These are phyloP conservation scores for Amesomyces nigricolor DNA, from an alignment of 2,329 filamentous ascomycete genomes.

Conservation along the genomic window DNA sequence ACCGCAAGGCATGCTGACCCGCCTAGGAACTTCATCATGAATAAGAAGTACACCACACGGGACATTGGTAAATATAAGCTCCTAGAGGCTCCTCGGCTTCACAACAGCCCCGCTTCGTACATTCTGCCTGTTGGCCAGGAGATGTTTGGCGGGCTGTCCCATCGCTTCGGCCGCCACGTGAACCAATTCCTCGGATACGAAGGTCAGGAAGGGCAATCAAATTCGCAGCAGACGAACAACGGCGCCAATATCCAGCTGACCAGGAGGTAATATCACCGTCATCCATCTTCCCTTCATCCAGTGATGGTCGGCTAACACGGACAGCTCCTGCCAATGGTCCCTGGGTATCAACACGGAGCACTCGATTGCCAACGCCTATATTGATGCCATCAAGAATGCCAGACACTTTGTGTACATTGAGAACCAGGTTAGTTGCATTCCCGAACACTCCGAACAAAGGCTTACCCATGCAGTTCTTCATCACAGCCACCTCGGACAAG, in stretches of 20 bases:
- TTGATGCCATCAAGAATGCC: constrained; percentile 62
- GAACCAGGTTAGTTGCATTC: constrained; percentile 48
- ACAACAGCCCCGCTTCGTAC: constrained; percentile 23
- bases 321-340: constrained; percentile 48
- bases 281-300: too few relatives aligned
- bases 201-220: constrained; percentile 20
- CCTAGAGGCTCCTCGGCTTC: constrained; percentile 16
- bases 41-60: constrained; percentile 65
- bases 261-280: constrained; percentile 36
- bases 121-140: constrained; percentile 27
- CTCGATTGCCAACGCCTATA: constrained; percentile 82
- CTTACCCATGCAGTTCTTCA: constrained; percentile 61
- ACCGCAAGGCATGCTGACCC: constrained; percentile 14
- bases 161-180: constrained; percentile 36
- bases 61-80: constrained; percentile 46
- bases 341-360: constrained; percentile 53
- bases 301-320: background rate
- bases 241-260: constrained; percentile 45
- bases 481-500: constrained; percentile 67
- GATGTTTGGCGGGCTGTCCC: constrained; percentile 29
- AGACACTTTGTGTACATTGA: constrained; percentile 75
- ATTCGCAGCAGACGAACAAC: constrained; percentile 23
- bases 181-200: constrained; percentile 36
- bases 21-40: constrained; percentile 72
- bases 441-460: too few relatives aligned